Base-by-base conservation (phyloP, 768 basidiomycete genomes). In the Amanita fuliginea region DNA sequence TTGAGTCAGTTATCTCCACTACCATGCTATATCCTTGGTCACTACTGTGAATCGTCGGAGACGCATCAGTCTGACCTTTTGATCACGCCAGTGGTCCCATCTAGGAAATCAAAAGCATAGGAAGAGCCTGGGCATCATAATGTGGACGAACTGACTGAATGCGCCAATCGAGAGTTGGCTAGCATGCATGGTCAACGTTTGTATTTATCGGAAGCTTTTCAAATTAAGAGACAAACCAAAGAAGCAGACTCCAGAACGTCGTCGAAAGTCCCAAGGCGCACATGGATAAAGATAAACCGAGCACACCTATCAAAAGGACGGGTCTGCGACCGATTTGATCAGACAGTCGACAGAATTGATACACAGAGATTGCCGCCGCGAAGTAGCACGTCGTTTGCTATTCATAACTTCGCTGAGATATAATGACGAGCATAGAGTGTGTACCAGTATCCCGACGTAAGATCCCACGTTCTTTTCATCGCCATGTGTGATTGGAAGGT, bases 331-430 rank as follows among this genome's bases (percentile, higher is more conserved):
- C 87, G 37, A 88, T 62, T 30, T 71, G 68, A 54, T 89, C 86
- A 10, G 85, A 87, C 10, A 79, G 48, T 11, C 81, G 75, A 59
- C 81, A 81, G 83, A 84, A 88, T 52, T 85, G 76, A 9, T 87
- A 62, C 19, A 86, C 78, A 1, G 82, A 85, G 46, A 77, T 60
- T 0, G 84, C 83, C 63, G 87, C 81, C 0, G 83, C 80, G n/a
- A 82, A 67, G 54, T 81, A 89, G 63, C 86, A 88, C 13, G 85
- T 57, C 0, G 87, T 87, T 72, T 86, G 78, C 86, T 89, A 51
- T 21, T 32, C 32, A 32, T 4, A 13, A 13, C 4, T 13, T 32
- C 11, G 5, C 13, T 32, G 4, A 32, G 11, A 32, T 32, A 13
- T 32, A 13, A 32, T 13, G 32, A 13, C 13, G 32, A 13, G 4